phyloP scores from a whole-genome alignment of 2,329 filamentous ascomycete species.

The Fusarium papillatum region DNA sequence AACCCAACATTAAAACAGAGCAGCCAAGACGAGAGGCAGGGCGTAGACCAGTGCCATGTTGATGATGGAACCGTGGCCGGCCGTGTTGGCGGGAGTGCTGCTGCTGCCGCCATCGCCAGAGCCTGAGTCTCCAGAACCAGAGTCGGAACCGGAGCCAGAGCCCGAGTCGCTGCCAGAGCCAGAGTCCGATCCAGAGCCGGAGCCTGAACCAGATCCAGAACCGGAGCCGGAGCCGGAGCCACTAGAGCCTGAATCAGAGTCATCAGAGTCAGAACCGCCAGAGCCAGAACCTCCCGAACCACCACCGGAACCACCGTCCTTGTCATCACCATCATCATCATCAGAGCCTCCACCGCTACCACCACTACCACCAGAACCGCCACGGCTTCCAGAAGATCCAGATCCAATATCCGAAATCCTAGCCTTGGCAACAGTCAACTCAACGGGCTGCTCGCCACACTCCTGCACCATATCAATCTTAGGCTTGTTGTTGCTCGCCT shows the following conservation, averaged over 20 bases:
- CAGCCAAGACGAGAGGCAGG: neutral
- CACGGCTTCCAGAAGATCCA: neutral
- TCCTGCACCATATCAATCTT: conserved; percentile 14
- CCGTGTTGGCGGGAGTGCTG: neutral
- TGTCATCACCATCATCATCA: neutral
- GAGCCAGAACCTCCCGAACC: neutral
- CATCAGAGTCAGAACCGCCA: neutral
- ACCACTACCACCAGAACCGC: neutral
- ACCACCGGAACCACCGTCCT: neutral
- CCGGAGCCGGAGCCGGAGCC: neutral
- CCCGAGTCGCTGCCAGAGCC: neutral
- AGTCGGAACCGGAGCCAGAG: neutral
- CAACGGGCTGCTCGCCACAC: conserved; percentile 16
- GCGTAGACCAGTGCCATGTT: neutral
- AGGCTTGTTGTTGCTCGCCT: conserved; percentile 8
- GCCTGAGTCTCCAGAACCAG: neutral
- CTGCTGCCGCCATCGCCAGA: neutral
- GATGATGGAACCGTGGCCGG: neutral
- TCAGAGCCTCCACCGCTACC: neutral
- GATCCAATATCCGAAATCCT: neutral
- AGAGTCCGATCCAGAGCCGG: neutral
- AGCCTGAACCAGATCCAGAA: neutral
- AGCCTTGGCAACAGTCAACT: conserved; percentile 10
- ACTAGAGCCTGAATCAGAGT: neutral
- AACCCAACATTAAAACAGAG: neutral